Conservation (phyloP, 2,329 filamentous ascomycete genomes). For the Aspergillus pseudonomiae region DNA sequence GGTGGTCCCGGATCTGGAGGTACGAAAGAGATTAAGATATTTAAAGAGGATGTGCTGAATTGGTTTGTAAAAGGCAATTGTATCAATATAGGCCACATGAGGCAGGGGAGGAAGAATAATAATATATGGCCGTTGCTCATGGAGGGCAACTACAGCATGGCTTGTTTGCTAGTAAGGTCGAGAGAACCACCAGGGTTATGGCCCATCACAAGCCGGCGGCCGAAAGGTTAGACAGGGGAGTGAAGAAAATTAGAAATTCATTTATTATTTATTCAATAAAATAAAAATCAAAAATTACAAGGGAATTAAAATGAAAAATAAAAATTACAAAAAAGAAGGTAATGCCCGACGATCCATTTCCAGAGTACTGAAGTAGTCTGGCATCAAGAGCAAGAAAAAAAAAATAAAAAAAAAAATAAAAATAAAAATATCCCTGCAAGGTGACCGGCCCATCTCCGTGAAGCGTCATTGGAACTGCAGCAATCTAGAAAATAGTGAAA, state of each 20-base stretch:
- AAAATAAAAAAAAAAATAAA: neutral
- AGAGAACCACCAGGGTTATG: constrained; percentile 19
- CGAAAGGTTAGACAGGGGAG: constrained; percentile 24
- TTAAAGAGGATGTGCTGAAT: neutral
- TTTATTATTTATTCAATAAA: neutral
- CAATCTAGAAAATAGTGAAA: constrained; percentile 5
- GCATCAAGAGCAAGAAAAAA: neutral
- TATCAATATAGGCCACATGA: neutral
- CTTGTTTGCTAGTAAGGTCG: constrained; percentile 18
- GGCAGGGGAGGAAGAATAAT: constrained; percentile 8
- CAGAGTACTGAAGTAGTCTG: neutral
- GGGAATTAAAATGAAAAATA: neutral
- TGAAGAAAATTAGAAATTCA: neutral
- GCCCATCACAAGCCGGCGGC: constrained; percentile 28
- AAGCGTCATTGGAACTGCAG: constrained; percentile 5
- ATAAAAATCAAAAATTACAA: neutral
- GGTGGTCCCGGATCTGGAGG: neutral
- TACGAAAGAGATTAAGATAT: neutral
- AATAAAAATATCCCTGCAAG: constrained; percentile 4
- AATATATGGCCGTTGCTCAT: constrained; percentile 21
- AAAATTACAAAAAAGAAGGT: neutral
- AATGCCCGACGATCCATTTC: neutral
- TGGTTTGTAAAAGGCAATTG: neutral
- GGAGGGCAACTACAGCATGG: constrained; percentile 20
- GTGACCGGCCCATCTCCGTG: constrained; percentile 5